phyloP scores from a whole-genome alignment of 768 basidiomycete species.

The Suillus subluteus region DNA sequence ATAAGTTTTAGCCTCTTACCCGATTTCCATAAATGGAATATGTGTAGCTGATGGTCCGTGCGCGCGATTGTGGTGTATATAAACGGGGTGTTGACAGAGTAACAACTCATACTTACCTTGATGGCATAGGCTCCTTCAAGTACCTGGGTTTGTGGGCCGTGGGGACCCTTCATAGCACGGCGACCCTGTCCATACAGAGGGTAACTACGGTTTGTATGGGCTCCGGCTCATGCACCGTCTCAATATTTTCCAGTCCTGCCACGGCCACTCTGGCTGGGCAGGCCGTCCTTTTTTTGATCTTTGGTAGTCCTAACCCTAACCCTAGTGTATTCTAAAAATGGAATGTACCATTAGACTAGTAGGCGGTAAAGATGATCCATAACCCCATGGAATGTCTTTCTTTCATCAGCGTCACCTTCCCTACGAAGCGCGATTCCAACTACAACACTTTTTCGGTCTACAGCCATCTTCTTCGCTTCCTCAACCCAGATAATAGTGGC shows the following conservation, averaged over 20 bases:
- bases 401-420: slow-evolving; percentile 42
- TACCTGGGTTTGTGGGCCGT: slow-evolving; percentile 59
- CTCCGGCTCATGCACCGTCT: slow-evolving; percentile 78
- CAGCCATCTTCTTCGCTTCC: slow-evolving; percentile 45
- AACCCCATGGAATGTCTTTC: slow-evolving; percentile 49
- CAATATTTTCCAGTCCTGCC: slow-evolving; percentile 79
- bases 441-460: slow-evolving; percentile 60
- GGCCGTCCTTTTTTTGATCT: slow-evolving; percentile 38
- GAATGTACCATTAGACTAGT: slow-evolving; percentile 18
- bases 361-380: slow-evolving; percentile 50
- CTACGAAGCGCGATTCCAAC: slow-evolving; percentile 74
- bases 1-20: neutral
- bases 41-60: slow-evolving; percentile 27
- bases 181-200: slow-evolving; percentile 57
- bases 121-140: slow-evolving; percentile 61
- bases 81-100: neutral
- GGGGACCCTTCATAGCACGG: slow-evolving; percentile 58
- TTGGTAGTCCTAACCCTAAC: slow-evolving; percentile 30
- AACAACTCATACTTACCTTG: slow-evolving; percentile 61
- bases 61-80: slow-evolving; percentile 17
- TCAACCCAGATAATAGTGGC: slow-evolving; percentile 81
- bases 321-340: slow-evolving; percentile 14
- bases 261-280: slow-evolving; percentile 58
- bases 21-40: neutral
- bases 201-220: slow-evolving; percentile 50